Conservation (phyloP, 306 rosid species). For the Styphnolobium japonicum region DNA sequence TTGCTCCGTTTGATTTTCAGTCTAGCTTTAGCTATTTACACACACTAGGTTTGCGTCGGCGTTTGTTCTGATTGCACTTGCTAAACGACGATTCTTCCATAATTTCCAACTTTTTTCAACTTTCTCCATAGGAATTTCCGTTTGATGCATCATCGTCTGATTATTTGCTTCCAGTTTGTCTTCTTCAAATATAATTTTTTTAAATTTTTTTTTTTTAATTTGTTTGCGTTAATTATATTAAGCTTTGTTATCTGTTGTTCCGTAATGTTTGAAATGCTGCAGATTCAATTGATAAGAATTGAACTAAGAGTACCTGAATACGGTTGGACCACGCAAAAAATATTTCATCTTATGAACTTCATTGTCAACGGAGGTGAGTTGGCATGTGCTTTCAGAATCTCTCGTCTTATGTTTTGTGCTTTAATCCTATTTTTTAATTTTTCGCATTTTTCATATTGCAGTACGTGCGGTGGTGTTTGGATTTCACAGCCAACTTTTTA, state of each 20-base stretch:
- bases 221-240: neutral
- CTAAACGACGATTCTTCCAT: neutral
- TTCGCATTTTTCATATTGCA: slow-evolving; percentile 26
- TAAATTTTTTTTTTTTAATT: no score
- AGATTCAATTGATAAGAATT: slow-evolving; percentile 79
- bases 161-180: neutral
- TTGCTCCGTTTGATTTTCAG: no score
- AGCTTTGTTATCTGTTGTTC: neutral
- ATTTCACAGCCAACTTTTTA: slow-evolving; percentile 61
- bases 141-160: neutral
- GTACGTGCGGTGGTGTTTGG: slow-evolving; percentile 86
- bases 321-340: slow-evolving; percentile 89
- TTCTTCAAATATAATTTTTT: no score
- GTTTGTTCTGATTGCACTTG: neutral
- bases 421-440: neutral
- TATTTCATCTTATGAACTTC: slow-evolving; percentile 89
- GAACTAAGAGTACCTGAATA: slow-evolving; percentile 89
- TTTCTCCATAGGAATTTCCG: neutral
- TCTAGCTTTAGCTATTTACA: no score
- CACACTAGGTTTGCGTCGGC: neutral
- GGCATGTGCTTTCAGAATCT: neutral
- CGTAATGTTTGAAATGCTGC: slow-evolving; percentile 21
- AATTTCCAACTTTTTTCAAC: neutral
- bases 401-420: neutral
- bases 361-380: slow-evolving; percentile 88